Conservation (phyloP, 371 early-diverging fungal genomes). For the Parasitella parasitica region DNA sequence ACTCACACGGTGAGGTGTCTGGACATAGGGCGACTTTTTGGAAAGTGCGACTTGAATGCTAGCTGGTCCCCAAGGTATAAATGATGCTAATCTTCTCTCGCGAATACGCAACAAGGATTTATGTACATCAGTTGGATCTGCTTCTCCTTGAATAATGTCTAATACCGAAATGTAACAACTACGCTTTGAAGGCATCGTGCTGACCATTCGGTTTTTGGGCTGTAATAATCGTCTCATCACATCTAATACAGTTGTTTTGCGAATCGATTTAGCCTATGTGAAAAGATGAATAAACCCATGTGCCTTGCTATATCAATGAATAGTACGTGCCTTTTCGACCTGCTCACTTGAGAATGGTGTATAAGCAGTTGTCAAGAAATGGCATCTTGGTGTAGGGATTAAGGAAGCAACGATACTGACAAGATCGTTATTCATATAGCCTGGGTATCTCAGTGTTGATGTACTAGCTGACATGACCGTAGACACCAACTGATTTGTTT, state of each 20-base stretch:
- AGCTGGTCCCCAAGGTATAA: constrained; percentile 99
- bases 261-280: constrained; percentile 76
- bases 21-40: constrained; percentile 90
- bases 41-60: constrained; percentile 97
- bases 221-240: constrained; percentile 96
- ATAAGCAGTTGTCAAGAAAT: constrained; percentile 96
- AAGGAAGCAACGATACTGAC: constrained; percentile 93
- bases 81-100: constrained; percentile 92
- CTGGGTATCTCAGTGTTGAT: constrained; percentile 98
- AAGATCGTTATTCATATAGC: constrained; percentile 99
- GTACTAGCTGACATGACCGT: constrained; percentile 98
- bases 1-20: constrained; percentile 90
- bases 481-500: constrained; percentile 97
- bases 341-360: constrained; percentile 98
- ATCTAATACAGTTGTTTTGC: constrained; percentile 97
- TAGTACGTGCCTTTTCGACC: constrained; percentile 91
- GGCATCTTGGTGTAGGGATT: constrained; percentile 96
- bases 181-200: constrained; percentile 83
- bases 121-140: constrained; percentile 97
- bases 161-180: constrained; percentile 95
- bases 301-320: too few species aligned
- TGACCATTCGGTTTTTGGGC: constrained; percentile 96
- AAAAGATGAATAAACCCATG: neutral
- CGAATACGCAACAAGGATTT: constrained; percentile 95
- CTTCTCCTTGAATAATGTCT: constrained; percentile 98